These are phyloP conservation scores for Arabidopsis lyrata DNA, from an alignment of 441 rosid species.

Conservation along the genomic window DNA sequence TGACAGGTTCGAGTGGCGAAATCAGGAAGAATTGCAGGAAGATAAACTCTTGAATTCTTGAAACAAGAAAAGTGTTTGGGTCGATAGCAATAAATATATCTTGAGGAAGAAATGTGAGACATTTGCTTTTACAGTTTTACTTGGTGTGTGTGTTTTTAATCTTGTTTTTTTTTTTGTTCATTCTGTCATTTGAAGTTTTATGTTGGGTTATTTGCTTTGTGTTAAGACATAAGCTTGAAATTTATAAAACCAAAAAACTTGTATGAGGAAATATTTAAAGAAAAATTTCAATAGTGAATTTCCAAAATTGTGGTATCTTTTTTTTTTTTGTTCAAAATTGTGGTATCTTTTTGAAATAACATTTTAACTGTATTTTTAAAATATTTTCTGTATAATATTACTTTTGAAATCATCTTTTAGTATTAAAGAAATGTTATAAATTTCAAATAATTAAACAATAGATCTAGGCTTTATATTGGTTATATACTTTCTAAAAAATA, in stretches of 20 bases:
- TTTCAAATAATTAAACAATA: too few relatives aligned
- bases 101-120: slow-evolving; percentile 12
- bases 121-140: slow-evolving; percentile 15
- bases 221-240: not conserved
- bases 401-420: too few relatives aligned
- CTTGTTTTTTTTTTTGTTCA: not conserved
- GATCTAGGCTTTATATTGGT: too few relatives aligned
- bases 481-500: too few relatives aligned
- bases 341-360: too few relatives aligned
- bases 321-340: too few relatives aligned
- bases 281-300: too few relatives aligned
- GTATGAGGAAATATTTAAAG: too few relatives aligned
- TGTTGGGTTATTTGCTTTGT: slow-evolving; percentile 27
- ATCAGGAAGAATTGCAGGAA: slow-evolving; percentile 81
- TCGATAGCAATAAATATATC: not conserved
- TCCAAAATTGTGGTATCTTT: too few relatives aligned
- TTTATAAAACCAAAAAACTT: not conserved
- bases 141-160: not conserved
- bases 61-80: not conserved
- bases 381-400: too few relatives aligned
- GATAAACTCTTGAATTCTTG: slow-evolving; percentile 52
- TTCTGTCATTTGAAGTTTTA: slow-evolving; percentile 22
- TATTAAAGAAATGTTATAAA: too few relatives aligned
- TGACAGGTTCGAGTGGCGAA: slow-evolving; percentile 81
- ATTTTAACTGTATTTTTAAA: too few relatives aligned